These are phyloP conservation scores for Aspergillus asperescens DNA, from an alignment of 495 filamentous ascomycete genomes.

Conservation along the genomic window DNA sequence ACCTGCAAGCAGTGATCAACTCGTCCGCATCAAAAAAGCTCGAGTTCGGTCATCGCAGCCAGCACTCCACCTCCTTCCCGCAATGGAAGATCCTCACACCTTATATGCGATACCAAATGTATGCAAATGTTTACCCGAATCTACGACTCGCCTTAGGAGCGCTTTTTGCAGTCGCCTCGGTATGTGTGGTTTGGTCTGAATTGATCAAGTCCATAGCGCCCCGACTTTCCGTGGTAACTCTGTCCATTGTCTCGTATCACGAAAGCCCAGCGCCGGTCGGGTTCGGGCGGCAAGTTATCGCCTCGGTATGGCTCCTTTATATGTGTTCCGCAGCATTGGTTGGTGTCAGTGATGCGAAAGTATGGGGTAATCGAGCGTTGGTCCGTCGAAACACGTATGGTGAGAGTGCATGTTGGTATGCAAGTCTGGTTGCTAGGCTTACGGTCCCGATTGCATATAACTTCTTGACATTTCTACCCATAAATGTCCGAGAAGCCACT, in stretches of 20 bases:
- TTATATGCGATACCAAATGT: slow-evolving; percentile 73
- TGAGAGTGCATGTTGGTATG: slow-evolving; percentile 93
- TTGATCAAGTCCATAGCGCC: slow-evolving; percentile 72
- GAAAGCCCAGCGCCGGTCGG: slow-evolving; percentile 64
- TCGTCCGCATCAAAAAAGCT: slow-evolving; percentile 74
- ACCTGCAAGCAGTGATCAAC: slow-evolving; percentile 78
- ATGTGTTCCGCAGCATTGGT: slow-evolving; percentile 84
- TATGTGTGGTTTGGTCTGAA: slow-evolving; percentile 87
- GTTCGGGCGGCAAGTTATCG: slow-evolving; percentile 76
- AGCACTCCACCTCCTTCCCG: slow-evolving; percentile 51
- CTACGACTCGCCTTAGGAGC: slow-evolving; percentile 55
- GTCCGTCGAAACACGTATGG: slow-evolving; percentile 85
- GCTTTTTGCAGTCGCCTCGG: slow-evolving; percentile 66
- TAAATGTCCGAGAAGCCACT: slow-evolving; percentile 58
- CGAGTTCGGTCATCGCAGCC: slow-evolving; percentile 59
- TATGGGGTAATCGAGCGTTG: slow-evolving; percentile 90
- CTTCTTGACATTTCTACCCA: slow-evolving; percentile 82
- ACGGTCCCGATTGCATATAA: slow-evolving; percentile 93
- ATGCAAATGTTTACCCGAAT: slow-evolving; percentile 64
- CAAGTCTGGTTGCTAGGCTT: slow-evolving; percentile 79
- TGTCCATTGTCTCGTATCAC: slow-evolving; percentile 78
- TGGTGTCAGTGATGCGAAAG: slow-evolving; percentile 81
- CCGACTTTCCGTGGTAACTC: slow-evolving; percentile 71
- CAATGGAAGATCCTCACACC: slow-evolving; percentile 63
- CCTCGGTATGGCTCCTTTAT: slow-evolving; percentile 85